Evolutionary conservation across 1,284 basidiomycete species (phyloP).

Genomic region (Naganishia liquefaciens): DNA sequence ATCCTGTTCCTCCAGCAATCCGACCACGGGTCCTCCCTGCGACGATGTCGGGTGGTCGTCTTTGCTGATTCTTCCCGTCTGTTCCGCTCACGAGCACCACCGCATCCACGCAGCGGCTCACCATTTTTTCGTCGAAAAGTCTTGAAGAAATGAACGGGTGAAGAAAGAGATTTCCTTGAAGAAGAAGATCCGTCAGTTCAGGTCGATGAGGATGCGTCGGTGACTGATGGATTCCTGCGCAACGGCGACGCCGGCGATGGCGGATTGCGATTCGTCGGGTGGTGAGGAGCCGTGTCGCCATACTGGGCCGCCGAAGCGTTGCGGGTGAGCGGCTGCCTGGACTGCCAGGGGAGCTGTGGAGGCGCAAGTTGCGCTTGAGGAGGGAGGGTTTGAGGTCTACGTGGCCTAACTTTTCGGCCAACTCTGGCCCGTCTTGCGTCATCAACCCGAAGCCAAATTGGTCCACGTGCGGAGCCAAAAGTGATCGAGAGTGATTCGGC

Average conservation of each 20-base stretch:
- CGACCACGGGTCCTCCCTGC: not conserved
- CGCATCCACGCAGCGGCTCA: conserved; percentile 14
- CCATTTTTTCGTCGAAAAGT: conserved; percentile 32
- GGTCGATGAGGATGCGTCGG: not conserved
- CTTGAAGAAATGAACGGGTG: conserved; percentile 32
- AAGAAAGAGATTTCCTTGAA: conserved; percentile 14
- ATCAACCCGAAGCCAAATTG: not conserved
- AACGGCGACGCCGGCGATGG: conserved; percentile 2
- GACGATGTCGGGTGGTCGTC: conserved; percentile 8
- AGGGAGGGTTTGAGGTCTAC: not conserved
- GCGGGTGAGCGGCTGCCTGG: too few species aligned
- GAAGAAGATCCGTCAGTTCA: not conserved
- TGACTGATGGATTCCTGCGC: not conserved
- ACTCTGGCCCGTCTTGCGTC: conserved; percentile 8
- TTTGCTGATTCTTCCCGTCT: conserved; percentile 4
- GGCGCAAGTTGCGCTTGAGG: not conserved
- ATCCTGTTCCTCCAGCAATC: not conserved
- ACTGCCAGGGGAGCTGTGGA: not conserved
- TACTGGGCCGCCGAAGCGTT: not conserved
- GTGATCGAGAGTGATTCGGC: not conserved
- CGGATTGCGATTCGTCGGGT: conserved; percentile 21
- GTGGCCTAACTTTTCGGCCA: conserved; percentile 4
- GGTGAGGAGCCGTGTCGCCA: not conserved
- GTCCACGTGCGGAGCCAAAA: conserved; percentile 17
- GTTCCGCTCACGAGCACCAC: conserved; percentile 5